phyloP scores from a whole-genome alignment of 768 basidiomycete genomes.

The Pulveroboletus sp. region DNA sequence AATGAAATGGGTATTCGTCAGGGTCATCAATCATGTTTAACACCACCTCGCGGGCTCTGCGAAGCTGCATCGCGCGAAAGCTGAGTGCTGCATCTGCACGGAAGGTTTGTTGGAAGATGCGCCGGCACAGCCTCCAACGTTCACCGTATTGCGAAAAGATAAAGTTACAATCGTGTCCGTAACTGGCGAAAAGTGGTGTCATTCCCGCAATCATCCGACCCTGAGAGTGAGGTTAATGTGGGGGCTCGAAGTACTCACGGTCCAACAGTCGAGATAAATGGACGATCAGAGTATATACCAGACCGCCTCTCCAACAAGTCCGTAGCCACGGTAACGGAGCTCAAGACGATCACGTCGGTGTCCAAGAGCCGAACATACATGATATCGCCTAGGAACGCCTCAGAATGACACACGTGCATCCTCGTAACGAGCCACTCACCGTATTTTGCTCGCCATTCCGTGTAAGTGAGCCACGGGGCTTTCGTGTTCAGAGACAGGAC shows the following conservation, averaged over 20 bases:
- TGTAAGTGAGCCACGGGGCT: neutral
- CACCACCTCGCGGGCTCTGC: neutral
- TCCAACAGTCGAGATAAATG: neutral
- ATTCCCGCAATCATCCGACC: neutral
- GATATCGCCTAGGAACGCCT: neutral
- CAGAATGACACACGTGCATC: neutral
- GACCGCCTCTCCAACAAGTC: neutral
- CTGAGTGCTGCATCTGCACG: neutral
- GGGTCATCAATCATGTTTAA: neutral
- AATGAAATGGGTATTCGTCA: neutral
- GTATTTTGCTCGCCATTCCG: neutral
- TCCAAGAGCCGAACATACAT: neutral
- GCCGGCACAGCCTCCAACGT: neutral
- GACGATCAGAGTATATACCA: constrained; percentile 3
- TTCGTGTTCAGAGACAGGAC: neutral
- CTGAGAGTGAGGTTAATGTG: neutral
- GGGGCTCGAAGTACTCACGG: neutral
- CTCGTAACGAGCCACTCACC: neutral
- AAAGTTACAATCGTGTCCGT: neutral
- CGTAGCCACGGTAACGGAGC: neutral
- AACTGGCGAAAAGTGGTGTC: neutral
- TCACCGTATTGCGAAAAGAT: neutral
- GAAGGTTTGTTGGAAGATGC: neutral
- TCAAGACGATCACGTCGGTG: constrained; percentile 1
- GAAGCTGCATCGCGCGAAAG: neutral